A percentile compares a stretch with the other conserved stretches of the same genome.
These are phyloP conservation scores for Saccharum spontaneum DNA, from an alignment of 176 grass and related monocot genomes.

Conservation along the genomic window DNA sequence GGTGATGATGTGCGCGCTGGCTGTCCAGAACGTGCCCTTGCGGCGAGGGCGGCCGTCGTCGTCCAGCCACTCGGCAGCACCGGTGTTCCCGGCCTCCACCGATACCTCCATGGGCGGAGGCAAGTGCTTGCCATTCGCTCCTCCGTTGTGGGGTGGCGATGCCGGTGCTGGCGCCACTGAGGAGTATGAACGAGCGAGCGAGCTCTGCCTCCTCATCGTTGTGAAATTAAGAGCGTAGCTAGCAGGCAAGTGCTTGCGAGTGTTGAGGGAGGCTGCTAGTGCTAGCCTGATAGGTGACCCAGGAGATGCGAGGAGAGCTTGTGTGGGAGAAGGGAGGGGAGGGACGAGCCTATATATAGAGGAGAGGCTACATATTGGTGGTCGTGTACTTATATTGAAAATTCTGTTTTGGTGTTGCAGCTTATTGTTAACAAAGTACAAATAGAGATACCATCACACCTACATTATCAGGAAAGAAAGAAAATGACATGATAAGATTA, in stretches of 20 bases:
- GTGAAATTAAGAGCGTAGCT: background rate
- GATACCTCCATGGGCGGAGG: background rate
- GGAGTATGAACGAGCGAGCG: background rate
- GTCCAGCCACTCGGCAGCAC: constrained; percentile 38
- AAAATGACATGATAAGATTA: background rate
- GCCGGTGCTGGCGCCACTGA: background rate
- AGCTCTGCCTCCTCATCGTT: background rate
- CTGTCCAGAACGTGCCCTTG: constrained; percentile 75
- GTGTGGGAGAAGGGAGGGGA: background rate
- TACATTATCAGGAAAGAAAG: background rate
- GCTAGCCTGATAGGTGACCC: background rate
- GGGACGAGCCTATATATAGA: background rate
- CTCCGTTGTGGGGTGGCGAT: background rate
- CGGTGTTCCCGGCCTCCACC: background rate
- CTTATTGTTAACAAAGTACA: background rate
- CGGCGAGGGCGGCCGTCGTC: constrained; percentile 54
- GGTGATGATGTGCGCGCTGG: constrained; percentile 94
- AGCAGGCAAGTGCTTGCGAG: background rate
- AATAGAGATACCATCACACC: background rate
- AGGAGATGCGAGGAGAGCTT: background rate
- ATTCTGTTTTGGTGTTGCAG: background rate
- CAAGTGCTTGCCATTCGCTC: background rate
- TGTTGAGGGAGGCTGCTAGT: background rate
- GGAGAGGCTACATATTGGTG: background rate
- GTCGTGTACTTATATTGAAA: background rate